These are phyloP conservation scores for Pseudocercospora macadamiae DNA, from an alignment of 2,329 filamentous ascomycete genomes.

Conservation along the genomic window DNA sequence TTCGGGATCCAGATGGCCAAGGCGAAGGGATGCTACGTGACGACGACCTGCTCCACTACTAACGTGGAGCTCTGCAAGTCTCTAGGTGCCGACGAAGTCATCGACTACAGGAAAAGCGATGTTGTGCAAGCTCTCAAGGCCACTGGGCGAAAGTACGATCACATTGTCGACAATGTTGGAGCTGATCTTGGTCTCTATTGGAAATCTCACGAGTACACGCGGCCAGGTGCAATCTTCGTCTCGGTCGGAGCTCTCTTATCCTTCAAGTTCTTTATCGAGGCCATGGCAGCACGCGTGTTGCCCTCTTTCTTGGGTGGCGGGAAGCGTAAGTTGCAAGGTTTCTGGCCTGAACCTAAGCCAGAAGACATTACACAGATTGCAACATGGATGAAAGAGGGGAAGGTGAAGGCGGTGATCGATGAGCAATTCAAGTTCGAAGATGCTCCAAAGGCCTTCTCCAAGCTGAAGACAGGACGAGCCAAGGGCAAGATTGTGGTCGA, in stretches of 20 bases:
- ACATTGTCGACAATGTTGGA: constrained; percentile 64
- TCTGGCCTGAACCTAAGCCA: constrained; percentile 42
- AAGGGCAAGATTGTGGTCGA: constrained; percentile 62
- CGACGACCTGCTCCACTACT: constrained; percentile 59
- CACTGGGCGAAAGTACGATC: constrained; percentile 50
- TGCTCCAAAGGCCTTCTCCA: constrained; percentile 60
- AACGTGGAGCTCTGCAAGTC: constrained; percentile 61
- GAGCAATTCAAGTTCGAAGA: constrained; percentile 60
- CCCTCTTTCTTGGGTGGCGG: constrained; percentile 57
- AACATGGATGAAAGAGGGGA: constrained; percentile 60
- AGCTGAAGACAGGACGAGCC: constrained; percentile 58
- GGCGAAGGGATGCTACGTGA: constrained; percentile 61
- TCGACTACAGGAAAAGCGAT: constrained; percentile 60
- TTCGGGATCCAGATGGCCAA: constrained; percentile 68
- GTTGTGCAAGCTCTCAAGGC: constrained; percentile 52
- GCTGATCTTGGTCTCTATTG: constrained; percentile 56
- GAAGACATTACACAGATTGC: constrained; percentile 56
- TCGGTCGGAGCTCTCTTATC: constrained; percentile 26
- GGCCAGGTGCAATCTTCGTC: constrained; percentile 53
- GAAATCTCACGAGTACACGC: constrained; percentile 55
- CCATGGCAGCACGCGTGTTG: constrained; percentile 42
- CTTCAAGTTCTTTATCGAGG: constrained; percentile 14
- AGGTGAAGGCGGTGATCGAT: constrained; percentile 60
- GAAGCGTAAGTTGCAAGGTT: constrained; percentile 45
- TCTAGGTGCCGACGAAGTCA: constrained; percentile 65